Conservation (phyloP, 1,139 yeast genomes). For the Blastobotrys illinoisensis region DNA sequence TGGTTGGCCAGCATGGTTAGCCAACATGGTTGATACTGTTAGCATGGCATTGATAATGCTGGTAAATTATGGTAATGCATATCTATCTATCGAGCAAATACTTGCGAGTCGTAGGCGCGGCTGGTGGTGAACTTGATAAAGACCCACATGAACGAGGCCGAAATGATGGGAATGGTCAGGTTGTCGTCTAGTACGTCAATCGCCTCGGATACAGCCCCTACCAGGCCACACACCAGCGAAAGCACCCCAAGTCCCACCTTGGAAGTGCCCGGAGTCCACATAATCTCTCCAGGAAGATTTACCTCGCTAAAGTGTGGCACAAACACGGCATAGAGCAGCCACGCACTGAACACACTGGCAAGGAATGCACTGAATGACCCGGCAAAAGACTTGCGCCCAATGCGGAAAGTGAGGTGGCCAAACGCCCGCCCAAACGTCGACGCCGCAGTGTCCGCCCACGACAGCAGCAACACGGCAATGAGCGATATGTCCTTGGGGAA, state of each 20-base stretch:
- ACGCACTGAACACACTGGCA: slow-evolving; percentile 64
- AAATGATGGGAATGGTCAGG: slow-evolving; percentile 83
- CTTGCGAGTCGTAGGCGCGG: slow-evolving; percentile 16
- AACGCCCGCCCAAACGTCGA: slow-evolving; percentile 82
- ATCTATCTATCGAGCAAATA: slow-evolving; percentile 12
- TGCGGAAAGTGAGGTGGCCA: slow-evolving; percentile 78
- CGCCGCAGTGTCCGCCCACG: slow-evolving; percentile 98
- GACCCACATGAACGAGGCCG: slow-evolving; percentile 52
- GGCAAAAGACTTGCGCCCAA: slow-evolving; percentile 74
- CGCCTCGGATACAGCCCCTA: slow-evolving; percentile 84
- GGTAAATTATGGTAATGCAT: not conserved
- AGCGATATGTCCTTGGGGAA: slow-evolving; percentile 79
- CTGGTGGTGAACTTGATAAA: slow-evolving; percentile 17
- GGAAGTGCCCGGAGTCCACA: slow-evolving; percentile 63
- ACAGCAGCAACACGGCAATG: slow-evolving; percentile 68
- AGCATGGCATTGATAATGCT: not conserved
- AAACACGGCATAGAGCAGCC: slow-evolving; percentile 63
- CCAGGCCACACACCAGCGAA: slow-evolving; percentile 64
- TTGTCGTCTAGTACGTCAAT: slow-evolving; percentile 82
- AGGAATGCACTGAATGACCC: slow-evolving; percentile 82
- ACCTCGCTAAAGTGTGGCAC: slow-evolving; percentile 50
- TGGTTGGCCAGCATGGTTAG: too few species aligned
- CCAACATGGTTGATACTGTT: not conserved
- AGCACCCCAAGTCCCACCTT: slow-evolving; percentile 45
- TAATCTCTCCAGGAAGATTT: slow-evolving; percentile 49